Base-by-base conservation (phyloP, 495 filamentous ascomycete genomes). In the Aspergillus biplanus region DNA sequence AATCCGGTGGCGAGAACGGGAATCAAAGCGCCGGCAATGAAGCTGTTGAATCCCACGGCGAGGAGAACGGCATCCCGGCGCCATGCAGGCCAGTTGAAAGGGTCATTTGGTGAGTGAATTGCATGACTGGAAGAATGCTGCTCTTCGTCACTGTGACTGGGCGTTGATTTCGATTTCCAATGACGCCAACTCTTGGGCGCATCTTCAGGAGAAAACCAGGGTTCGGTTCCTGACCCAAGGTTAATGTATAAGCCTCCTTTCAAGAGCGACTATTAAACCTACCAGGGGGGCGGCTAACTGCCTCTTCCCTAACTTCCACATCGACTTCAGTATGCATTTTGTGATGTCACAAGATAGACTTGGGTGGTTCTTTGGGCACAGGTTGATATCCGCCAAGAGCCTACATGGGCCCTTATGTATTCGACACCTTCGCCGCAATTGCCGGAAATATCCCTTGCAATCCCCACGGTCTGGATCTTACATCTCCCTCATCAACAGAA, bases 1-100 rank as follows among this genome's bases (percentile, higher is more conserved):
- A 61, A 55, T 3, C 49, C 59, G 0, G 59, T 61, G 4, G 59
- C 59, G 1, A 61, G 59, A 15, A 61, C 52, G 13, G 59, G 59
- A 47, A 37, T 31, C 6, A 61, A 32, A 11, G 59, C 59, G 1
- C 48, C 59, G 0, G 59, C n/a, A 6, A 61, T 50, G 37, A 61
- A 54, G 49, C 59, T 61, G 48, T 54, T 54, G 37, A 55, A 33
- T 12, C 59, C 59, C 11, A 61, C 37, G 4, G 59, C 34, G 18
- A 46, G 18, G 6, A 61, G 59, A 21, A 61, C 49, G 13, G 37
- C 35, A 15, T 46, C 37, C n/a, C 50, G 49, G 11, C 59, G 49
- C 47, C 47, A 47, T 13, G 49, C 8, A 4, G 59, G 59, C 59
- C 59, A 61, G 27, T 46, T 32, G 4, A 54, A 49, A 32, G 59